Conservation (phyloP, 768 basidiomycete genomes). For the Cantharellus anzutake region DNA sequence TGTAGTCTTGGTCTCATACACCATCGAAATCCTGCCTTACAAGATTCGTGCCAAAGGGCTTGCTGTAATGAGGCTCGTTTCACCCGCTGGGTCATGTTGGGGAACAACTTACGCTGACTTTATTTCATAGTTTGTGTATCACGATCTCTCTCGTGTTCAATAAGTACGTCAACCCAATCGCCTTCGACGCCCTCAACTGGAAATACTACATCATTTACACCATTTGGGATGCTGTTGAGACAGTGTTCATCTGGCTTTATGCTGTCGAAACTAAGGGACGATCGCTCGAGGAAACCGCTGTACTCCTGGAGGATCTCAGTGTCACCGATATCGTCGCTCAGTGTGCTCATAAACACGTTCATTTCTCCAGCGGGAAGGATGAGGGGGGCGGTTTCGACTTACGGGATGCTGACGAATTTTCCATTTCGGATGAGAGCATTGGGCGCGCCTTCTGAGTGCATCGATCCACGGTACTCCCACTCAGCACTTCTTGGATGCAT, state of each 20-base stretch:
- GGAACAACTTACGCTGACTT: not conserved
- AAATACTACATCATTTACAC: slow-evolving; percentile 3
- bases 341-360: not conserved
- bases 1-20: slow-evolving; percentile 73
- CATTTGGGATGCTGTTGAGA: not conserved
- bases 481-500: not conserved
- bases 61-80: slow-evolving; percentile 46
- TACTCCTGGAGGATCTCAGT: slow-evolving; percentile 9
- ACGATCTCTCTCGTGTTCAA: slow-evolving; percentile 8
- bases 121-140: not conserved
- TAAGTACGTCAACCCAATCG: slow-evolving; percentile 12
- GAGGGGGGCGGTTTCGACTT: not conserved
- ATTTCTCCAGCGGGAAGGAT: not conserved
- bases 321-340: not conserved
- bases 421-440: too few relatives aligned
- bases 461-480: not conserved
- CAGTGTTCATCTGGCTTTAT: slow-evolving; percentile 3
- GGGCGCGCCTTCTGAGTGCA: not conserved
- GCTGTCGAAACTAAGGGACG: slow-evolving; percentile 11
- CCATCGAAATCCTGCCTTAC: slow-evolving; percentile 31
- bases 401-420: too few relatives aligned
- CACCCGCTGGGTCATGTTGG: not conserved
- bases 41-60: too few relatives aligned
- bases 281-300: slow-evolving; percentile 13
- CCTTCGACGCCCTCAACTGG: slow-evolving; percentile 1